phyloP scores from a whole-genome alignment of 2,329 filamentous ascomycete species.

The Grosmannia huntii region DNA sequence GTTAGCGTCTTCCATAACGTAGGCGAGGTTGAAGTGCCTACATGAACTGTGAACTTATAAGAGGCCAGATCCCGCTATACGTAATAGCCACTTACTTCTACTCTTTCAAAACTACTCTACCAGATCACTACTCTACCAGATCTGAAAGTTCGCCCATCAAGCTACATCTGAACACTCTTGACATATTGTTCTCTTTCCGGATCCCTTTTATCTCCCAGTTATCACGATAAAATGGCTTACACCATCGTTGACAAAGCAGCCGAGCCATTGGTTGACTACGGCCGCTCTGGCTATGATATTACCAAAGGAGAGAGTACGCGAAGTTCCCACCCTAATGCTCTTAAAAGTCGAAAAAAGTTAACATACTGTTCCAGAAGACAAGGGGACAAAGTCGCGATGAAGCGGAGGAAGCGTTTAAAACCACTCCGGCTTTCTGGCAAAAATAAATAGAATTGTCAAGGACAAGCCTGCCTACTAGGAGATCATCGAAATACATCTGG shows the following conservation, averaged over 20 bases:
- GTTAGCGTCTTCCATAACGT: too few relatives aligned
- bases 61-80: too few relatives aligned
- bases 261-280: neutral
- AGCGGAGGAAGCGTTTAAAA: neutral
- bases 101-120: too few relatives aligned
- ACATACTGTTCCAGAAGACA: neutral
- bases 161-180: too few relatives aligned
- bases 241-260: neutral
- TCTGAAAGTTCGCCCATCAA: too few relatives aligned
- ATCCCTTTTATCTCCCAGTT: neutral
- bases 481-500: too few relatives aligned
- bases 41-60: too few relatives aligned
- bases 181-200: neutral
- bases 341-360: neutral
- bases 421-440: neutral
- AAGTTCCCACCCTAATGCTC: neutral
- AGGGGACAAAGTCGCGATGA: neutral
- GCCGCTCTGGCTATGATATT: conserved; percentile 1
- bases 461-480: too few relatives aligned
- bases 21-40: too few relatives aligned
- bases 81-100: too few relatives aligned
- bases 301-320: neutral
- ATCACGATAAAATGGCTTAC: neutral
- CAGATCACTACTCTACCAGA: too few relatives aligned
- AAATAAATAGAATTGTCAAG: too few relatives aligned